Base-by-base conservation (phyloP, 306 rosid genomes). In the Malus fusca region DNA sequence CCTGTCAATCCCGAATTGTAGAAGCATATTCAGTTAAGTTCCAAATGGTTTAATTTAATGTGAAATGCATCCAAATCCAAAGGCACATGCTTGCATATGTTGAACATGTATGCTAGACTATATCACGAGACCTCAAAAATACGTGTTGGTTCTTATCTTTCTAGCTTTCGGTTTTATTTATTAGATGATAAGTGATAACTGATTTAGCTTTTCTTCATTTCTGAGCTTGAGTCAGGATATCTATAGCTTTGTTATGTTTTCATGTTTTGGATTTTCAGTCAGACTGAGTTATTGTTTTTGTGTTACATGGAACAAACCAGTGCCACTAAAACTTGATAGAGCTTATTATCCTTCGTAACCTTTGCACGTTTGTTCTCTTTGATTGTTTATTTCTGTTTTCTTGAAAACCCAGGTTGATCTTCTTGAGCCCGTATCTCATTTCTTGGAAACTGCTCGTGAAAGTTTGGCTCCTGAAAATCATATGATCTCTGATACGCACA, bases 361-460 rank as follows among this genome's bases (percentile, higher is more conserved):
- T 35, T 53, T 72, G 64, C 71, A 69, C 17, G 17, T 75, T 62
- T 19, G 30, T 63, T 69, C 61, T 73, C 31, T 52, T 75, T 71
- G 51, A 68, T 66, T 65, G 61, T 68, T 35, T 71, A 52, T 75
- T 46, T 51, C 75, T 71, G 40, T 46, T 55, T 56, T 75, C 33
- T 76, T 86, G 73, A 68, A 71, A 44, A 76, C 85, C 73, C 83
- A 95, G 99, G 99, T 95, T 69, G 99, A 95, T 86, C 97, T 95
- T 77, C 93, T 95, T 58, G 99, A 95, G 77, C 99, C 99, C 68
- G 99, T 89, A 66, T 87, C 99, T 62, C 99, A 95, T 83, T 95
- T 95, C 79, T 79, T 95, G 75, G 93, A 88, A 82, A 62, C 93
- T 77, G 99, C 99, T 42, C 96, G 96, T 26, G 90, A 88, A 84